Base-by-base conservation (phyloP, 306 rosid species). In the Medicago ruthenica region DNA sequence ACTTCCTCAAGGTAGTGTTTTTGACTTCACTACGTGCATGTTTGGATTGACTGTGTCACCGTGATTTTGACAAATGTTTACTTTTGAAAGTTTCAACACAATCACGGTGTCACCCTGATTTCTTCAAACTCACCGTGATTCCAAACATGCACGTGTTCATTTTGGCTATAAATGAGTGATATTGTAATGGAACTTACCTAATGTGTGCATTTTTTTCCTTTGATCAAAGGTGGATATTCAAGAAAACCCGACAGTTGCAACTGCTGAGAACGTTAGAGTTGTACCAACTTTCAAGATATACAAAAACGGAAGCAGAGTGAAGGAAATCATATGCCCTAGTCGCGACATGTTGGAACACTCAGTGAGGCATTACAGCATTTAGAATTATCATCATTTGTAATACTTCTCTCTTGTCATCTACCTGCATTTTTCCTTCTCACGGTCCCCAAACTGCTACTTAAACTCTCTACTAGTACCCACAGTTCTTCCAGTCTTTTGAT, bases 271-370 rank as follows among this genome's bases (percentile, higher is more conserved):
- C 4, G 88, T 95, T 17, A 84, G 96, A 86, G 79, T 90, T 42
- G 93, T 92, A 58, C 97, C 98, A 2, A 95, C 98, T 70, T 92
- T 95, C 97, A 95, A 95, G 91, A 92, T 95, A 54, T 95, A 92
- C 93, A 92, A 92, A 90, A 89, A 86, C 15, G 97, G 98, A 10
- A 84, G 74, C 67, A 82, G 89, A 36, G 88, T 92, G 78, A 95
- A 92, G 87, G 98, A 92, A 83, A 86, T 95, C 4, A 85, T 95
- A 22, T 88, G 96, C 84, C 98, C 98, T 4, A 89, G 89, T 71
- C 92, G 87, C 0, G 93, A 95, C 57, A 79, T 95, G 89, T 82
- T 95, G 86, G 98, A 95, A 86, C 92, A 90, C 64, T 89, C 98
- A 0, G 91, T 95, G 89, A 89, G 89, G 93, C 93, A 90, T 86